A percentile compares a stretch with the other conserved stretches of the same genome.
phyloP scores from a whole-genome alignment of 768 basidiomycete species.

The Pulveroboletus frians region DNA sequence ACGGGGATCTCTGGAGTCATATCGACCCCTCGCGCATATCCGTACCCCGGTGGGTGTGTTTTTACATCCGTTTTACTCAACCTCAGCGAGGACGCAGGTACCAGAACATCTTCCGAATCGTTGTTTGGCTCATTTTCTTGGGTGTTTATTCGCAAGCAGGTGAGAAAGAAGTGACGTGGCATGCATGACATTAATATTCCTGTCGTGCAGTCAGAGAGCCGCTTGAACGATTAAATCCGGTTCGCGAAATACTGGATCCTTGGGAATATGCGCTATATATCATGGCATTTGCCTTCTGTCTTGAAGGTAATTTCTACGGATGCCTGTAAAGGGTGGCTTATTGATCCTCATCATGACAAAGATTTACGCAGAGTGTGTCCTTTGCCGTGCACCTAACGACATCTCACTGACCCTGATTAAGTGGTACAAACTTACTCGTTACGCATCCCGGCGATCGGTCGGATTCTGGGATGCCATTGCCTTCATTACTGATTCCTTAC shows the following conservation, averaged over 20 bases:
- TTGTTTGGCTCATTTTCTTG: constrained; percentile 75
- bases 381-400: not conserved
- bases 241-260: constrained; percentile 51
- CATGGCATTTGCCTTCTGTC: constrained; percentile 68
- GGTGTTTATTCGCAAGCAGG: constrained; percentile 81
- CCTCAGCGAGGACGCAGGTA: constrained; percentile 43
- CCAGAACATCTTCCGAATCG: constrained; percentile 77
- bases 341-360: constrained; percentile 11
- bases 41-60: constrained; percentile 58
- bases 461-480: constrained; percentile 73
- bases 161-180: constrained; percentile 26
- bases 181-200: not conserved
- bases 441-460: constrained; percentile 78
- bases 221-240: constrained; percentile 60
- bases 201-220: constrained; percentile 62
- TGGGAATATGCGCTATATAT: constrained; percentile 82
- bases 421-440: constrained; percentile 66
- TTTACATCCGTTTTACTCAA: not conserved
- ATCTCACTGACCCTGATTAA: constrained; percentile 25
- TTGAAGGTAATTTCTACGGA: constrained; percentile 58
- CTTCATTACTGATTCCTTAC: constrained; percentile 65
- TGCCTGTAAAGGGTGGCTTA: constrained; percentile 36
- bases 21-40: constrained; percentile 72
- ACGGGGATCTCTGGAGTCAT: constrained; percentile 59
- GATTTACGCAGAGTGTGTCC: constrained; percentile 23